Evolutionary conservation across 441 rosid species (phyloP).

Genomic region (Jatropha podagrica): DNA sequence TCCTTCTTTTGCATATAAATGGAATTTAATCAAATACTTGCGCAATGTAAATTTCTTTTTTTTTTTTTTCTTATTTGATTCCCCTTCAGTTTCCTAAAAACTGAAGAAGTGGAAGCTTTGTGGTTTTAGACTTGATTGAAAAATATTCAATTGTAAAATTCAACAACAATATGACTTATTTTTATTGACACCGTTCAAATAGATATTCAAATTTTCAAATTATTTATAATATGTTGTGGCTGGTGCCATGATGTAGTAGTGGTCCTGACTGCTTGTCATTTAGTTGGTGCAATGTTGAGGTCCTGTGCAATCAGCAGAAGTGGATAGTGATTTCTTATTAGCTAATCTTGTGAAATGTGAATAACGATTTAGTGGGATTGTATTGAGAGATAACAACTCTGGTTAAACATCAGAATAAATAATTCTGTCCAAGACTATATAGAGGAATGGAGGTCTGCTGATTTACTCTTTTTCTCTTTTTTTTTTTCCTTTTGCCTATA

Average conservation of each 20-base stretch:
- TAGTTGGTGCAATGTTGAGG: constrained; percentile 9
- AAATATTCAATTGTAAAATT: not conserved
- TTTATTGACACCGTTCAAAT: not conserved
- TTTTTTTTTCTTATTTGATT: not conserved
- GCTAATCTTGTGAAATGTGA: not conserved
- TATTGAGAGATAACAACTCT: not conserved
- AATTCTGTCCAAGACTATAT: not conserved
- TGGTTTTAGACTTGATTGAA: not conserved
- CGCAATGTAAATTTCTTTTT: not conserved
- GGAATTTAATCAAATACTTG: not conserved
- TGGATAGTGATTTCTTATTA: constrained; percentile 10
- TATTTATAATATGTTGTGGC: not conserved
- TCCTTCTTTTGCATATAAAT: not conserved
- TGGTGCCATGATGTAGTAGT: not conserved
- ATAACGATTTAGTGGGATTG: not conserved
- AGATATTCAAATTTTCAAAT: constrained; percentile 3
- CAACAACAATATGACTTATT: not conserved
- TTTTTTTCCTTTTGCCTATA: not conserved
- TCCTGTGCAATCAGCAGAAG: constrained; percentile 7
- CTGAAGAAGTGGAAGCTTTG: not conserved
- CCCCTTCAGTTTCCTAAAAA: not conserved
- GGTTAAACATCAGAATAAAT: not conserved
- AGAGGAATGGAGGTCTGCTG: no score
- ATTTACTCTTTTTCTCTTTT: not conserved
- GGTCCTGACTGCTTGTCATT: constrained; percentile 12